Evolutionary conservation across 768 basidiomycete genomes (phyloP), one percentile per base, ranked within the genome.

Genomic region (Amanita rubescens): DNA sequence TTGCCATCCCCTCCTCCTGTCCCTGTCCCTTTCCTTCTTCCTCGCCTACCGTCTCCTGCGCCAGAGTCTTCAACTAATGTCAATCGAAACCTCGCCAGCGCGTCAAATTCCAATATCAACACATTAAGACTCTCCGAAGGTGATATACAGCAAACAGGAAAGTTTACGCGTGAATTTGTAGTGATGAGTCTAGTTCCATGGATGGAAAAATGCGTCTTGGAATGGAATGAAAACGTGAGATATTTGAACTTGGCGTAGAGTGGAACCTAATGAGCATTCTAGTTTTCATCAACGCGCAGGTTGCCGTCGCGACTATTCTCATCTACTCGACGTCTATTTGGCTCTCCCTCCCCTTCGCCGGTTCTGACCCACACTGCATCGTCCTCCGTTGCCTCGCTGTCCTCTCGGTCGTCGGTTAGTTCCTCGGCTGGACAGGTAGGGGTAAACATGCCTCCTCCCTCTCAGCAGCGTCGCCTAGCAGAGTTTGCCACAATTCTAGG

Each of bases 401-500:
- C 72, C 33, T 56, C 62, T 59, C 66, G 68, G 33, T 68, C 65
- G 61, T 72, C 70, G 38, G 70, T 69, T 15, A 69, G 67, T n/a
- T 61, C 61, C 4, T 58, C 67, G 19, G 51, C 43, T 15, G 52
- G 52, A 17, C 63, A 42, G 72, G 58, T 61, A 32, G 58, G 61
- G 20, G 61, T 53, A 35, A 57, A 54, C 41, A 57, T 37, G 7
- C 62, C 74, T 24, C 75, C 79, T 6, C 81, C 81, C 6, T 75
- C 84, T 4, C 90, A 87, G 60, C 82, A 86, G 58, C 78, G 93
- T 42, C 83, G 95, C n/a, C 73, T 98, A 3, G 96, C 94, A 9
- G 96, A 99, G 67, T 94, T 98, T 69, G 85, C 92, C 8, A 96
- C 96, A 17, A 81, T 94, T 55, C 69, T 98, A 2, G 88, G 93